Evolutionary conservation across 768 basidiomycete genomes (phyloP).

Genomic region (Mycena leptocephala): DNA sequence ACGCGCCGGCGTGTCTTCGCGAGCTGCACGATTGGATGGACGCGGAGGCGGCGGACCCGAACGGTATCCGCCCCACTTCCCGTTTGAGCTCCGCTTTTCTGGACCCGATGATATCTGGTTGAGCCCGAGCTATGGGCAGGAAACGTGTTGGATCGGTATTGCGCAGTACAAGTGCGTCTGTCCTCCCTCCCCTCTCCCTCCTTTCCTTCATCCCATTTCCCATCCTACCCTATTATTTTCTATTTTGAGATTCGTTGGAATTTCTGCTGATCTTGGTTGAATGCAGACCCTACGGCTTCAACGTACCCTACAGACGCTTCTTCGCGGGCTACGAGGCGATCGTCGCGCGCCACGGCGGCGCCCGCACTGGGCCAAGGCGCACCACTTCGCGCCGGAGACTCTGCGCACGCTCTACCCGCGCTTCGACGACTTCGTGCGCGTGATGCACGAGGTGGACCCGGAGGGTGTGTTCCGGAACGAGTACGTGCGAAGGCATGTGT

Average conservation of each 20-base stretch:
- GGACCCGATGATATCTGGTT: constrained; percentile 94
- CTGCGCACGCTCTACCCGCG: constrained; percentile 79
- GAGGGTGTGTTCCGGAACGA: constrained; percentile 87
- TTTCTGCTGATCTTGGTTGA: neutral
- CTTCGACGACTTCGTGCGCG: constrained; percentile 79
- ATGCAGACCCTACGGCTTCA: constrained; percentile 86
- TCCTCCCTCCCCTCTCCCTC: neutral
- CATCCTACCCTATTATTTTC: neutral
- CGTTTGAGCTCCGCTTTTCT: constrained; percentile 93
- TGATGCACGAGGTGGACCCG: constrained; percentile 71
- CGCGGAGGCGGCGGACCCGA: constrained; percentile 73
- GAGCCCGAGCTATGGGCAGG: constrained; percentile 85
- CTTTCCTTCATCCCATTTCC: neutral
- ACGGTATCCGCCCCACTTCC: constrained; percentile 91
- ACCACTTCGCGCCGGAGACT: constrained; percentile 60
- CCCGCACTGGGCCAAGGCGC: constrained; percentile 96
- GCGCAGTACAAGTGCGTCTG: constrained; percentile 90
- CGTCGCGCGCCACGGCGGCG: constrained; percentile 77
- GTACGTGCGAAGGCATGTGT: constrained; percentile 91
- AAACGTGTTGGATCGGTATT: constrained; percentile 94
- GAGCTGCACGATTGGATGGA: constrained; percentile 85
- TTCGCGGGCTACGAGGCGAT: constrained; percentile 86
- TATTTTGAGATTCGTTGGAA: too few species aligned
- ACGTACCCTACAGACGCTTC: constrained; percentile 85
- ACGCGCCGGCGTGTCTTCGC: constrained; percentile 77